Base-by-base conservation (phyloP, 495 filamentous ascomycete species). In the Penicillium pulvis region DNA sequence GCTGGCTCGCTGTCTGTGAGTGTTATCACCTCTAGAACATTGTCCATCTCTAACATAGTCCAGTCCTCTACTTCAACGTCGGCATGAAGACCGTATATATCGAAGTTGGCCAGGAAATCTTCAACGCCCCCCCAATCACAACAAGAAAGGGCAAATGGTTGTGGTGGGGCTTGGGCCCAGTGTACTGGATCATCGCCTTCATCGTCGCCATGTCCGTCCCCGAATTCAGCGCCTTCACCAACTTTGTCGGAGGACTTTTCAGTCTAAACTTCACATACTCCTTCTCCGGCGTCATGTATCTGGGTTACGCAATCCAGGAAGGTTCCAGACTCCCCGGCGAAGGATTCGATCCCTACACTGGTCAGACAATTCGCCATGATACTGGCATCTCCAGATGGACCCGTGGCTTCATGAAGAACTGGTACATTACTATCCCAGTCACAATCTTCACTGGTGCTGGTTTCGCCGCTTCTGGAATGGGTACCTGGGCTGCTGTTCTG, bases 61-160 rank as follows among this genome's bases (percentile, higher is more conserved):
- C 28, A 64, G 62, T 65, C 55, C 47, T 65, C 10, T 65, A 65
- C 68, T 83, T 82, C 65, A 87, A 87, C 58, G 83, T 86, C 59
- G 84, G 84, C 23, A 78, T 87, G 62, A 87, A 86, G 63, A 81
- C 84, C 23, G 68, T 85, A 39, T 87, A 87, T 65, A 61, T 79
- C 55, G 83, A 86, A 56, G 75, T 86, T 45, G 62, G 81, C 60
- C 75, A 82, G 54, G 79, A 83, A 49, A 52, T 85, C 39, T 71
- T 85, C 54, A 60, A 72, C 35, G 68, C 75, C 20, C 83, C 82
- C 1, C 67, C 76, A 2, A 72, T 85, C 46, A 77, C 75, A 10
- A 72, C 68, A 26, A 75, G 56, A 31, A 60, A 44, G 1, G 83
- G 83, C 19, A 83, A 83, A 50, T 60, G 75, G 24, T 59, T 80